Evolutionary conservation across 1,284 basidiomycete genomes (phyloP), one percentile per base, ranked within the genome.

Genomic region (Ustilago hordei): DNA sequence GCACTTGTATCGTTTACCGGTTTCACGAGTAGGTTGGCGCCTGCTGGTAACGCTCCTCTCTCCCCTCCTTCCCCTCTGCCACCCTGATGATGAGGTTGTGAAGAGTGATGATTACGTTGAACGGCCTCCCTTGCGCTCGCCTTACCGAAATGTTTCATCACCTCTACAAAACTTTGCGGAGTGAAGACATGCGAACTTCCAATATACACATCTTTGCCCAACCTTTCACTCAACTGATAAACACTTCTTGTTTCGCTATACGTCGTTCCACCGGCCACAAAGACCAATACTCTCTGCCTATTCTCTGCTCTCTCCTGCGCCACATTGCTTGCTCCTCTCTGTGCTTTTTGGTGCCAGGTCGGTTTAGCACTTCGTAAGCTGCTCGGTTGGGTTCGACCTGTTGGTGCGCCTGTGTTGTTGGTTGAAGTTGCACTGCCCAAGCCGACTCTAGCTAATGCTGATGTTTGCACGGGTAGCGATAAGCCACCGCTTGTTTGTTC

Each of bases 241-340:
- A 91, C 92, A 84, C 94, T 91, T 64, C 96, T 89, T 86, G 97
- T 92, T 87, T 99, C 97, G 0, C 94, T 95, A 86, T 95, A 97
- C 2, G 96, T 97, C 90, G 97, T 92, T 1, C 97, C 97, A 36
- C 97, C 97, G 12, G 94, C 94, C 13, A 98, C 89, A 86, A 98
- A 99, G 47, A 98, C 90, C 58, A 99, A 88, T 28, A 97, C 85
- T n/a, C 96, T 89, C 85, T 95, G 93, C 66, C 91, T 90, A 60
- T 89, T 91, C 63, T 92, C 91, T 3, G 54, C 2, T 17, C 65
- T 43, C 43, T 72, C 74, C 2, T 58, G 23, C 1, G 73, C 80
- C 0, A 59, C 69, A n/a, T 55, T 69, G 19, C 34, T 61, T 2
- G 64, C 75, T 0, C 76, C 80, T 0, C 76, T 28, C 23, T 28